Evolutionary conservation across 1,139 yeast genomes (phyloP), one percentile per base, ranked within the genome.

Genomic region (Lodderomyces orthopsilosis): DNA sequence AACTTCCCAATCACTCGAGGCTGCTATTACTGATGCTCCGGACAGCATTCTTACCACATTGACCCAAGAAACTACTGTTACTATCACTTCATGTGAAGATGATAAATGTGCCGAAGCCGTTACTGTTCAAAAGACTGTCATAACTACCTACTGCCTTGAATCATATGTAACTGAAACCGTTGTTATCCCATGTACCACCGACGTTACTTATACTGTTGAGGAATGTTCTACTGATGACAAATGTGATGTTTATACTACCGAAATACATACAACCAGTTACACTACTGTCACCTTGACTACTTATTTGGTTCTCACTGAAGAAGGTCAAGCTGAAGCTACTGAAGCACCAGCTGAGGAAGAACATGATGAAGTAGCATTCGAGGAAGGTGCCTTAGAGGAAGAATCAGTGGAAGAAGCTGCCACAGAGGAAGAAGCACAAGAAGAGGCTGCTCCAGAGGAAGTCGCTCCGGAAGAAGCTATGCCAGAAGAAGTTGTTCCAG

Each of bases 101-200:
- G 37, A 40, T 6, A 33, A 19, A 12, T 47, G 52, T 42, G 26
- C 23, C 13, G 42, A 40, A n/a, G 12, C 13, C 10, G 35, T 42
- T 18, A 45, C 41, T 4, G 26, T 42, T 13, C 30, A 18, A 24
- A 42, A 33, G 9, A 47, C 52, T 13, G 27, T 41, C 14, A 43
- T 47, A 32, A 39, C 43, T 27, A 49, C 52, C n/a, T 46, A 47
- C 33, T 49, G 52, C 40, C 52, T 51, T 21, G 41, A 35, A 19
- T 23, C 46, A 36, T 46, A 17, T 14, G 35, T 46, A 18, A 41
- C 44, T 26, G 47, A 37, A 13, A 36, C 44, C 19, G 43, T 35
- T 21, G 38, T 38, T 34, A 43, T 12, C 18, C 43, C 48, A 23
- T 18, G 37, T 30, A 38, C 41, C 17, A 40, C 47, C 14, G 42